Evolutionary conservation across 371 early-diverging fungal species (phyloP).

Genomic region (Mortierella sp.): DNA sequence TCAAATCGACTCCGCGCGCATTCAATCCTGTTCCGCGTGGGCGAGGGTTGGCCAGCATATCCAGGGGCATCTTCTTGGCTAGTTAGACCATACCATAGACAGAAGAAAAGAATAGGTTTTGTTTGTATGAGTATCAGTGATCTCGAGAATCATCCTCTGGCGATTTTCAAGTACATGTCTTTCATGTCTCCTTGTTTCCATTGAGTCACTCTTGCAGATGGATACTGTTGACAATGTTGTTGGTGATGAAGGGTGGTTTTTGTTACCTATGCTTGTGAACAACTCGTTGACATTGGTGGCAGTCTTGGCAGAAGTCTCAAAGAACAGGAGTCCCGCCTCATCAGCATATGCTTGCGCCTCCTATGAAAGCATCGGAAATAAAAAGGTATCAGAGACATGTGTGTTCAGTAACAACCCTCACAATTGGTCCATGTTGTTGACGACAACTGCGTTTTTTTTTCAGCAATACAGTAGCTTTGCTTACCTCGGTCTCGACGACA

Average conservation of each 20-base stretch:
- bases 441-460: background rate
- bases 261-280: conserved; percentile 88
- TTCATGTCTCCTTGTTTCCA: too few relatives aligned
- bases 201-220: too few relatives aligned
- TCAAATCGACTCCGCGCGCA: conserved; percentile 56
- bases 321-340: conserved; percentile 88
- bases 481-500: conserved; percentile 77
- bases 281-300: conserved; percentile 89
- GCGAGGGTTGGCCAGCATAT: conserved; percentile 61
- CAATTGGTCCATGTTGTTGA: background rate
- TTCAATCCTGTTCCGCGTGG: conserved; percentile 50
- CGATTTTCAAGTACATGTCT: too few relatives aligned
- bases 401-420: background rate
- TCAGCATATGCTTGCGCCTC: conserved; percentile 93
- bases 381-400: background rate
- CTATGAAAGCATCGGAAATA: conserved; percentile 49
- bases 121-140: background rate
- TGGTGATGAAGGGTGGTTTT: background rate
- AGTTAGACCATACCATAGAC: conserved; percentile 1
- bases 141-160: too few relatives aligned
- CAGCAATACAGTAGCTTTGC: too few relatives aligned
- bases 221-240: too few relatives aligned
- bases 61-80: conserved; percentile 81
- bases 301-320: conserved; percentile 95
- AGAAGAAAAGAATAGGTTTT: background rate